Base-by-base conservation (phyloP, 169 alveolate species). In the Perkinsus chesapeaki region DNA sequence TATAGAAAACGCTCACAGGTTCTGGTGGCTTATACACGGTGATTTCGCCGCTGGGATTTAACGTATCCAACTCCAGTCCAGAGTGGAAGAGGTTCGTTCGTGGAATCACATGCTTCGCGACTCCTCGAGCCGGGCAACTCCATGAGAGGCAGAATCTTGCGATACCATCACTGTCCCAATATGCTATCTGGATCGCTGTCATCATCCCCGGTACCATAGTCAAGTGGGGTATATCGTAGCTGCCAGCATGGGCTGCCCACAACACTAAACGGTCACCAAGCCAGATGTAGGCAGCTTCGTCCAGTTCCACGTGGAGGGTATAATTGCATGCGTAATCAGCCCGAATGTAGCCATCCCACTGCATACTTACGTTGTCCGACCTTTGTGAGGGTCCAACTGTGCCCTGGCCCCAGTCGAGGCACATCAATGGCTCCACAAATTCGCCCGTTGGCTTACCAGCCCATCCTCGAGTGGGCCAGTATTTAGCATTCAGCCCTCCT, bases 251-350 rank as follows among this genome's bases (percentile, higher is more conserved):
- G 39, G 91, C 95, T 36, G 39, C 73, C 91, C 92, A 39, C 48
- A 94, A 9, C 5, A 92, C 60, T 91, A 94, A 43, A 38, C 43
- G 91, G 37, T 94, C 95, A 39, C 92, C 95, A 38, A 94, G 39
- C 95, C 95, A 94, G 39, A 94, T 37, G 72, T 92, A 92, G 92
- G 95, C 95, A n/a, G 93, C 92, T 73, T 94, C 93, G 92, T 94
- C 95, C 48, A 92, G 39, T 34, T 93, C 92, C 47, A 92, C 43
- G 91, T 94, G 92, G 73, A 94, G 92, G 43, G 95, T 94, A 90
- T 94, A 94, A 92, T 82, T 82, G 20, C 94, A 93, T 36, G 91
- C 93, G 27, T 34, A 37, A 3, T 91, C 93, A 36, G 92, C 95
- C 39, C 60, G 92, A 91, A 92, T 23, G 48, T 72, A 94, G 37